Evolutionary conservation across 495 filamentous ascomycete species (phyloP).

Genomic region (Talaromyces proteolyticus): DNA sequence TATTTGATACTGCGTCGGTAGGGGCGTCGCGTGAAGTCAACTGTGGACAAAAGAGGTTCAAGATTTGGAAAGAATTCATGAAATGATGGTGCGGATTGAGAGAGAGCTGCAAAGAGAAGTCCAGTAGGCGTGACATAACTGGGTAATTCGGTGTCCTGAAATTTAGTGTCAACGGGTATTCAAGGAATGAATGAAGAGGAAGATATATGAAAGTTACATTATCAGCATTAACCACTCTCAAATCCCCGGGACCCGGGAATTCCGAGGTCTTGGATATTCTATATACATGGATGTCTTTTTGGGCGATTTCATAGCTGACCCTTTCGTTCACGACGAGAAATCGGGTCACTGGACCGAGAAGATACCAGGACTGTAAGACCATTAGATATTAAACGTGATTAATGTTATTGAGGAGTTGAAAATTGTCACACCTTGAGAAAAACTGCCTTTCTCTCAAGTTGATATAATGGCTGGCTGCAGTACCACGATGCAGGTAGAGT

Average conservation of each 20-base stretch:
- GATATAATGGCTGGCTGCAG: slow-evolving; percentile 33
- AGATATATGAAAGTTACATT: slow-evolving; percentile 13
- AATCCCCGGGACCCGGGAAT: slow-evolving; percentile 23
- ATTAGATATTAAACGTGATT: too few species aligned
- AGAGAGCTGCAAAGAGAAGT: slow-evolving; percentile 48
- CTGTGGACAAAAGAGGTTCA: slow-evolving; percentile 41
- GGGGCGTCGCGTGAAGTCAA: slow-evolving; percentile 53
- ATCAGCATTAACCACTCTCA: slow-evolving; percentile 37
- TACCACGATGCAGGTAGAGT: slow-evolving; percentile 42
- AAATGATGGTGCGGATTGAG: slow-evolving; percentile 44
- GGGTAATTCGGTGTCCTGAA: slow-evolving; percentile 23
- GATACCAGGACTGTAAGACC: slow-evolving; percentile 55
- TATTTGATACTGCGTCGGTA: slow-evolving; percentile 52
- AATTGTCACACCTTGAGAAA: slow-evolving; percentile 39
- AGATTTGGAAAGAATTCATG: slow-evolving; percentile 51
- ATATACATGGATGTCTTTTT: slow-evolving; percentile 39
- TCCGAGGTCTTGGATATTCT: slow-evolving; percentile 26
- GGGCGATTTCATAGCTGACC: slow-evolving; percentile 50
- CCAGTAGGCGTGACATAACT: slow-evolving; percentile 49
- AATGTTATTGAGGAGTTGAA: slow-evolving; percentile 7
- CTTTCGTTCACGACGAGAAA: slow-evolving; percentile 40
- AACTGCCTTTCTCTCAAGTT: slow-evolving; percentile 49
- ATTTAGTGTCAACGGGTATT: neutral
- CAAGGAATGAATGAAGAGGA: neutral
- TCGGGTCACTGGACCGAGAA: slow-evolving; percentile 53